Conservation (phyloP, 2,329 filamentous ascomycete species). For the Penicillium sp. region DNA sequence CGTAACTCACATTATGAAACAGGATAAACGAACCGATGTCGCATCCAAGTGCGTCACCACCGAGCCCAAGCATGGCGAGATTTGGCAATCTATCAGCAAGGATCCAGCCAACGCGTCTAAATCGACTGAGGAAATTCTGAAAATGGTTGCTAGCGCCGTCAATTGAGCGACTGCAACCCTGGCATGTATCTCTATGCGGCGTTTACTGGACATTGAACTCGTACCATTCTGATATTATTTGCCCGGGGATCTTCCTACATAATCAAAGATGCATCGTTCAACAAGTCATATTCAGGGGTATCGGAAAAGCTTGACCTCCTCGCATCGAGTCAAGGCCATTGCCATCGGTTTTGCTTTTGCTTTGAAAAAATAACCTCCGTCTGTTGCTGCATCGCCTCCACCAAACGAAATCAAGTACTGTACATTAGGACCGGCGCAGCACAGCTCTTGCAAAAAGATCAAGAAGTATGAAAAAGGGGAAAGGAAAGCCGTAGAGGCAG, state of each 20-base stretch:
- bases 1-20: slow-evolving; percentile 7
- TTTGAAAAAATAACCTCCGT: slow-evolving; percentile 7
- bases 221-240: not conserved
- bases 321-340: slow-evolving; percentile 10
- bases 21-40: slow-evolving; percentile 82
- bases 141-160: slow-evolving; percentile 58
- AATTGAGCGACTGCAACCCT: slow-evolving; percentile 15
- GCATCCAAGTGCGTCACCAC: slow-evolving; percentile 71
- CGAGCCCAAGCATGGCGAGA: slow-evolving; percentile 87
- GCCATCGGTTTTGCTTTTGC: slow-evolving; percentile 12
- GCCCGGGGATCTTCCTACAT: too few species aligned
- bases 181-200: slow-evolving; percentile 11
- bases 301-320: slow-evolving; percentile 24
- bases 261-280: not conserved
- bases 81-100: slow-evolving; percentile 83
- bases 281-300: slow-evolving; percentile 25
- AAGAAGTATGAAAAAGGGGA: slow-evolving; percentile 9
- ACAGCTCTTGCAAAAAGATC: slow-evolving; percentile 8
- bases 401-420: slow-evolving; percentile 15
- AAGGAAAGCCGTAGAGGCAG: slow-evolving; percentile 1
- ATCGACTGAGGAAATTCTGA: slow-evolving; percentile 72
- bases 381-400: slow-evolving; percentile 5
- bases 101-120: slow-evolving; percentile 73
- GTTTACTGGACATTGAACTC: slow-evolving; percentile 1
- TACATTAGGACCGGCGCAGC: slow-evolving; percentile 13